Evolutionary conservation across 1,139 yeast genomes (phyloP), one percentile per base, ranked within the genome.

Genomic region (Taiozyma sp.): DNA sequence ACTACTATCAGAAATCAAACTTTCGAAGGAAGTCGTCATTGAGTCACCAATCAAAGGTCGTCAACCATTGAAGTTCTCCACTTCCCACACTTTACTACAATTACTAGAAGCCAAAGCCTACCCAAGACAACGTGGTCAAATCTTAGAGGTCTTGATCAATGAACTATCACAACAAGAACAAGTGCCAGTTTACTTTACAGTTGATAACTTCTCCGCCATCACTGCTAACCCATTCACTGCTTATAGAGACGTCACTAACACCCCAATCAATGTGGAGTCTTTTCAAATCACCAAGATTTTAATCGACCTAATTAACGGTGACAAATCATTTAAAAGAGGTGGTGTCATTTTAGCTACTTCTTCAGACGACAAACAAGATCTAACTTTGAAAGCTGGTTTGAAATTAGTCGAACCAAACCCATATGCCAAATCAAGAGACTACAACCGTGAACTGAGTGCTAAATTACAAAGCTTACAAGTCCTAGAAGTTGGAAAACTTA

Each of bases 181-280:
- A 6, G 52, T 73, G 42, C 93, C 96, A 1, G 85, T 89, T 6
- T 70, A 83, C 48, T 72, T 89, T 47, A 75, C 95, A 7, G 73
- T 89, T 46, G 98, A 91, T 64, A 83, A 88, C 64, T 76, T 89
- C 62, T 84, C 89, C 54, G 81, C 83, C 1, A 68, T 89, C 51
- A 68, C 83, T 22, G 79, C 82, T 48, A 64, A 70, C 42, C 75
- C 87, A 11, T 67, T 69, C 48, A 80, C 96, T 10, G 74, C 70
- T 47, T 88, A 90, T 70, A 79, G 80, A 59, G 77, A 83, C 62
- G 68, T 77, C 3, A 73, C 80, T 42, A 82, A 83, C 68, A 67
- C 73, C 43, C 77, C 77, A 19, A 77, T 91, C 51, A 81, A 81
- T 61, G 75, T 84, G 53, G 73, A 76, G 32, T 78, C 84, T 37